A percentile compares a stretch with the other conserved stretches of the same genome.
phyloP scores from a whole-genome alignment of 164 flowering plant genomes.

The Aristolochia fimbriata region DNA sequence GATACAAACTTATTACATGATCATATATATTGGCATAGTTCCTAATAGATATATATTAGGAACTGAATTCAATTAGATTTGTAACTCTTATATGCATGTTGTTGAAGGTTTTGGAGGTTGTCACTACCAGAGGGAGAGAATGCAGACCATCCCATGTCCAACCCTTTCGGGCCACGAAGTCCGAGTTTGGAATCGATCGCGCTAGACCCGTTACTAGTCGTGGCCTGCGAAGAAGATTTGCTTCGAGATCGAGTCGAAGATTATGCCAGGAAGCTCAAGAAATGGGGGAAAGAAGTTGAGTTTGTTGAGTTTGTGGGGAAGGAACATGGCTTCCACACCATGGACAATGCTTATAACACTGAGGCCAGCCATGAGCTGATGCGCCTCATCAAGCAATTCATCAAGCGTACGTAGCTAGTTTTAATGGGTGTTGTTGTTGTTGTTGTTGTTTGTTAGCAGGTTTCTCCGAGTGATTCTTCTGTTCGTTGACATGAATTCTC shows the following conservation, averaged over 20 bases:
- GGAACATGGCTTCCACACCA: constrained; percentile 68
- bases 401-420: too few species aligned
- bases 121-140: constrained; percentile 50
- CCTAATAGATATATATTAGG: too few species aligned
- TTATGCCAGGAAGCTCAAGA: constrained; percentile 33
- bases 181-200: constrained; percentile 23
- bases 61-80: too few species aligned
- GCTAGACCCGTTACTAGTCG: constrained; percentile 55
- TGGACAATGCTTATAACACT: constrained; percentile 38
- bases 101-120: constrained; percentile 60
- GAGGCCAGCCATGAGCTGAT: constrained; percentile 37
- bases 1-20: too few species aligned
- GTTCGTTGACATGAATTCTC: too few species aligned
- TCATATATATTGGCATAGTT: too few species aligned
- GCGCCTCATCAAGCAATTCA: constrained; percentile 38
- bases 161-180: constrained; percentile 58
- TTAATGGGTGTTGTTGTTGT: too few species aligned
- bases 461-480: too few species aligned
- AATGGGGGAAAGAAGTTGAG: constrained; percentile 48
- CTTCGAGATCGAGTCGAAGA: constrained; percentile 48
- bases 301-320: constrained; percentile 54
- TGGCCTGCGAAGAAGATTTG: constrained; percentile 46
- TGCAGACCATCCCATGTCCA: constrained; percentile 55
- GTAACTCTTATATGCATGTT: too few species aligned
- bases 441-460: too few species aligned